Evolutionary conservation across 352 stramenopile genomes (phyloP), one percentile per base, ranked within the genome.

Genomic region (Globisporangium polare): DNA sequence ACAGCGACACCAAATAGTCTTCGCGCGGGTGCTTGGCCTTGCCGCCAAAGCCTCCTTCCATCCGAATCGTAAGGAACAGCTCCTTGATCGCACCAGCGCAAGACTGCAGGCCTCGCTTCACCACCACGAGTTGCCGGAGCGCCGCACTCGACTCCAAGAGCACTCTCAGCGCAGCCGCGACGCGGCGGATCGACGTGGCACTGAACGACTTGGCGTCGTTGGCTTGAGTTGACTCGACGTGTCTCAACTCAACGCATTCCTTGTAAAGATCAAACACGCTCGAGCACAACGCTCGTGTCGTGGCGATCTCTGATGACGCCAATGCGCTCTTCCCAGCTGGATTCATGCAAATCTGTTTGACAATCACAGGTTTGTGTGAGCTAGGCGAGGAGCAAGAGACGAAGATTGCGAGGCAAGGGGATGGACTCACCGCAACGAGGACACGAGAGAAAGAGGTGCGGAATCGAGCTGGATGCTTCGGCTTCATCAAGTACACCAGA

Each of bases 21-120:
- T 84, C 73, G 1, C 65, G 65, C 8, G 61, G 29, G n/a, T 53
- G 73, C 26, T 53, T 42, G n/a, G 39, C 41, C 72, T 82, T n/a
- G 63, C 66, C 47, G 2, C 71, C 71, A 62, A 90, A 85, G 22
- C 78, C 78, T 5, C 77, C 80, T 53, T 69, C 62, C 35, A 82
- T 69, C 35, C 77, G 77, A 53, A 88, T 77, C 2, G 77, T 68
- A 17, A 66, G 57, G 57, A 90, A 86, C 0, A 35, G 71, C 15
- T 75, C 65, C 46, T 81, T 83, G 22, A 86, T 77, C 1, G 50
- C 63, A 33, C 51, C 42, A 22, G 74, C 63, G 22, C 74, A 64
- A 26, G 75, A 75, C 31, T 75, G 55, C 3, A 90, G 49, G 2
- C 62, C 76, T 52, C 53, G 71, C 22, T 84, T 74, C 2, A 74